These are phyloP conservation scores for Aspergillus sp. DNA, from an alignment of 2,329 filamentous ascomycete genomes.

Conservation along the genomic window DNA sequence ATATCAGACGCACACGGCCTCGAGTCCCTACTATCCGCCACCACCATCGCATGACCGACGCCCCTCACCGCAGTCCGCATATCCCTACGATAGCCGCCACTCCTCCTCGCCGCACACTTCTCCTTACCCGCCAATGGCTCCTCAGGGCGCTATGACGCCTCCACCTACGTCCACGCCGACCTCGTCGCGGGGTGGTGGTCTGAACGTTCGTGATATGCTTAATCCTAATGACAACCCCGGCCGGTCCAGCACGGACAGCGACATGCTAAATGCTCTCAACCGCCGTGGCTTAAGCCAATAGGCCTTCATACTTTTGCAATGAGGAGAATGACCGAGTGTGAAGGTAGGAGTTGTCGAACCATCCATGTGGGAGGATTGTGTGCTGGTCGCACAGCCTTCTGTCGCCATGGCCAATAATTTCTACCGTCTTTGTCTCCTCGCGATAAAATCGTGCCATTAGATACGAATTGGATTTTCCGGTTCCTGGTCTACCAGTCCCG, in stretches of 20 bases:
- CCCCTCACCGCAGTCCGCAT: constrained; percentile 39
- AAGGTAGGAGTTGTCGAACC: constrained; percentile 1
- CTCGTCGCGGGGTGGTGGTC: constrained; percentile 29
- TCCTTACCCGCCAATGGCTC: constrained; percentile 30
- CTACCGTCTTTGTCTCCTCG: background rate
- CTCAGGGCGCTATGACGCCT: constrained; percentile 21
- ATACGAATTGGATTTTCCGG: too few relatives aligned
- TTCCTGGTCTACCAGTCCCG: too few relatives aligned
- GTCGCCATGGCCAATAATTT: background rate
- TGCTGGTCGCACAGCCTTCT: constrained; percentile 16
- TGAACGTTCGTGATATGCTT: constrained; percentile 45
- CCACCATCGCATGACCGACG: constrained; percentile 34
- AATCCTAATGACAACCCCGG: constrained; percentile 35
- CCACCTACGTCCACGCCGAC: constrained; percentile 28
- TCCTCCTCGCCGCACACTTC: constrained; percentile 40
- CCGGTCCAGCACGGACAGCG: constrained; percentile 42
- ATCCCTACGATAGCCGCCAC: constrained; percentile 36
- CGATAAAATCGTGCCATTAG: background rate
- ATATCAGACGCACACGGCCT: constrained; percentile 35
- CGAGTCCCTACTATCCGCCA: constrained; percentile 34
- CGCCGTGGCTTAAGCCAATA: constrained; percentile 32
- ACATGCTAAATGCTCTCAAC: constrained; percentile 45
- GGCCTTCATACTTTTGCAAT: constrained; percentile 1
- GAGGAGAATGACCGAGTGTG: background rate
- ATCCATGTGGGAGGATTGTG: constrained; percentile 11